Conservation (phyloP, 1,139 yeast genomes). For the Blastobotrys petasosporus region DNA sequence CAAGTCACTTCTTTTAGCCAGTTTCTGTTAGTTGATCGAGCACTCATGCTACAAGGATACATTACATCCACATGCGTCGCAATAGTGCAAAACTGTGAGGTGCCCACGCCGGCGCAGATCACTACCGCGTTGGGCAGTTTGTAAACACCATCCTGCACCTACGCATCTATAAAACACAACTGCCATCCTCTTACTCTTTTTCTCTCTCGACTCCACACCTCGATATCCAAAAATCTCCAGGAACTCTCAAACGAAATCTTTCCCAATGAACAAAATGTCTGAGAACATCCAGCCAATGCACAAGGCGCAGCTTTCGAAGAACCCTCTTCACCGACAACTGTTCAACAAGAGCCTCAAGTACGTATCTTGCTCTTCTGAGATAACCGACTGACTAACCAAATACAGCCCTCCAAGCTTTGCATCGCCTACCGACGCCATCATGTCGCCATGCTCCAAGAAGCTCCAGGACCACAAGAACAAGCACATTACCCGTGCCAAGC, state of each 20-base stretch:
- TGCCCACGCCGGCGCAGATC: no score
- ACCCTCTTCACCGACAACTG: conserved; percentile 11
- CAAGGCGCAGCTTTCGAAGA: conserved; percentile 12
- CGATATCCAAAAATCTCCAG: no score
- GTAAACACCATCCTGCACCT: conserved; percentile 1
- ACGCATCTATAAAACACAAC: background rate
- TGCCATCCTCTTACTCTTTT: background rate
- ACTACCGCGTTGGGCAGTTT: no score
- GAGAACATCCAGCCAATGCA: conserved; percentile 19
- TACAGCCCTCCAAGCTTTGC: conserved; percentile 34
- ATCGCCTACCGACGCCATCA: conserved; percentile 52
- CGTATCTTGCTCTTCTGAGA: background rate
- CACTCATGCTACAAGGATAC: no score
- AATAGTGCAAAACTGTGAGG: no score
- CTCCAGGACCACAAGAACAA: conserved; percentile 45
- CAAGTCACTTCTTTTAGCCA: no score
- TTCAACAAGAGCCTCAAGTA: conserved; percentile 10
- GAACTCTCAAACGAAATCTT: no score
- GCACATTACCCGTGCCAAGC: conserved; percentile 27
- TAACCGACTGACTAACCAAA: background rate
- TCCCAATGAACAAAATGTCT: conserved; percentile 8
- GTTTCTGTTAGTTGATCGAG: no score
- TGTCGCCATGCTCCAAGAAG: conserved; percentile 55
- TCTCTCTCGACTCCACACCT: background rate
- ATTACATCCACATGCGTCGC: no score